A percentile compares a stretch with the other conserved stretches of the same genome.
Conservation (phyloP, 345 rosid genomes). For the Corymbia maculata region DNA sequence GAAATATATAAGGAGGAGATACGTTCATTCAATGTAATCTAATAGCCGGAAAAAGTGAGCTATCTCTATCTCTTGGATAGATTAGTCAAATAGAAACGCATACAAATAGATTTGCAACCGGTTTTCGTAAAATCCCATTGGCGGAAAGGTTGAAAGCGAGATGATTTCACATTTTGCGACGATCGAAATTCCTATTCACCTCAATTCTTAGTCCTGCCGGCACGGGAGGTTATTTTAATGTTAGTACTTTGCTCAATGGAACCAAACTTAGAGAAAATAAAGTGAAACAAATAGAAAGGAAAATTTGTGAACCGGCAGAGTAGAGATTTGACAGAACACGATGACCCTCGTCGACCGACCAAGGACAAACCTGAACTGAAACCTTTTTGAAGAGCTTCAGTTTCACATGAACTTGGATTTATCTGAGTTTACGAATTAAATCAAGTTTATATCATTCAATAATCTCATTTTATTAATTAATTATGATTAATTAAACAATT, state of each 20-base stretch:
- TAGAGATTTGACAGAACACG: background rate
- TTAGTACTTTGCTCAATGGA: background rate
- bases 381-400: background rate
- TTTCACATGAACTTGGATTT: background rate
- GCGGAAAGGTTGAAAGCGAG: background rate
- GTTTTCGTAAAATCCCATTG: background rate
- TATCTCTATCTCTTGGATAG: background rate
- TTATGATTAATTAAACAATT: background rate
- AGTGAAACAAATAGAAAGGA: background rate
- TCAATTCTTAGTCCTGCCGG: fast-evolving
- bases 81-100: background rate
- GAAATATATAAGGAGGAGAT: background rate
- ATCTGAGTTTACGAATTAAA: background rate
- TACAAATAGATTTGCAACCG: fast-evolving
- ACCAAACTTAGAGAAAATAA: background rate
- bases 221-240: background rate
- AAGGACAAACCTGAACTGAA: background rate
- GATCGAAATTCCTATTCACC: background rate
- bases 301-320: background rate
- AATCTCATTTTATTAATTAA: background rate
- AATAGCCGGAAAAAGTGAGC: background rate
- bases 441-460: background rate
- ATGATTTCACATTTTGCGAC: no score
- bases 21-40: background rate
- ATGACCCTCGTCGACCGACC: background rate